Evolutionary conservation across 192 early-diverging fungal species (phyloP), one percentile per base, ranked within the genome.

Genomic region (Coemansia asiatica): DNA sequence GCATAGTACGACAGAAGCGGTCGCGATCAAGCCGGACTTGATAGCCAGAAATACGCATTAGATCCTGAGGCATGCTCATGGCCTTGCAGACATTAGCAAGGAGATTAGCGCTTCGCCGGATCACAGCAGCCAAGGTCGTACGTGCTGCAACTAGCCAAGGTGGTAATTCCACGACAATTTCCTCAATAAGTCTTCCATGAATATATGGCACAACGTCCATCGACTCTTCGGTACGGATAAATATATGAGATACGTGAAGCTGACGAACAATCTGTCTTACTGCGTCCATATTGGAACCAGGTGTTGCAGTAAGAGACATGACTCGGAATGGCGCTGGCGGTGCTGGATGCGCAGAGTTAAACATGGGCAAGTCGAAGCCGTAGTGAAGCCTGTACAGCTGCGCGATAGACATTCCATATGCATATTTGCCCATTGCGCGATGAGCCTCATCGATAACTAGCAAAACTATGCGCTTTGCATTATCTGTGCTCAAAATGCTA

Each of bases 361-460:
- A 62, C 19, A 13, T 40, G 2, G 63, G 46, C 2, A 69, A 25
- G 23, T 66, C 61, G 12, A 33, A 44, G 1, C 71, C 71, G 53
- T 73, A 64, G 55, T 76, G 67, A 2, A 73, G 60, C 48, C 48
- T 56, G 48, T 84, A 66, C 23, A 97, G 65, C 13, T 71, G 69
- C 2, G 85, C 69, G 4, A 97, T 72, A 9, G 90, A 90, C 53
- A 90, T 87, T 19, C 87, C 83, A 60, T 94, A 96, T 0, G 95
- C 88, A 58, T 95, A 90, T 13, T 88, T 85, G 7, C 95, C 95
- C 1, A 87, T 90, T 6, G 94, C 92, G 9, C 89, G 77, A 71
- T 97, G 95, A 0, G 95, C 95, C 68, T 97, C 95, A 57, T 97
- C 95, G 6, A 96, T 79, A 8, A 97, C 93, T n/a, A 95, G 21